Conservation (phyloP, 768 basidiomycete species). For the Russula abietina region DNA sequence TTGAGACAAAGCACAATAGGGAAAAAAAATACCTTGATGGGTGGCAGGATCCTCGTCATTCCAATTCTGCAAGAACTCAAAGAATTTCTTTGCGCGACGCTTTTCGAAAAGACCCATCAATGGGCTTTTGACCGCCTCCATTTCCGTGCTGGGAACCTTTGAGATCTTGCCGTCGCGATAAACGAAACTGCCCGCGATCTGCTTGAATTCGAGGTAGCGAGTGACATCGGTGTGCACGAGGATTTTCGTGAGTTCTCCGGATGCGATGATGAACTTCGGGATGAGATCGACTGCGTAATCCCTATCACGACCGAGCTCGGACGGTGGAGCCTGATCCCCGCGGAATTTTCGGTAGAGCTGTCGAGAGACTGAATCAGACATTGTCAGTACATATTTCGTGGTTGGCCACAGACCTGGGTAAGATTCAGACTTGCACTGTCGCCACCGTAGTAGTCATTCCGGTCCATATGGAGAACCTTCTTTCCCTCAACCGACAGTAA, state of each 20-base stretch:
- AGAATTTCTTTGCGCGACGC: conserved; percentile 96
- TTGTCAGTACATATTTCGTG: conserved; percentile 2
- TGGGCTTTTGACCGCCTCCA: conserved; percentile 91
- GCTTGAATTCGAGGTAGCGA: conserved; percentile 98
- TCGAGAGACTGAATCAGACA: conserved; percentile 18
- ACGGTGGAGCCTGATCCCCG: conserved; percentile 63
- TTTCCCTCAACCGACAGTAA: conserved; percentile 98
- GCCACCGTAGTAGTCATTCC: conserved; percentile 98
- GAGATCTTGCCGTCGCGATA: conserved; percentile 95
- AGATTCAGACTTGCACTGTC: conserved; percentile 96
- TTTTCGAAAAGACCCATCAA: conserved; percentile 99
- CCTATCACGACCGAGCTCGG: conserved; percentile 89
- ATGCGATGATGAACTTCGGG: conserved; percentile 98
- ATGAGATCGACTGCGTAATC: conserved; percentile 98
- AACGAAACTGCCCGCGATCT: conserved; percentile 97
- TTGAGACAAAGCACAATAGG: not conserved
- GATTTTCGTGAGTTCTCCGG: conserved; percentile 95
- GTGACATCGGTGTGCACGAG: conserved; percentile 99
- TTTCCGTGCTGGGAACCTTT: conserved; percentile 95
- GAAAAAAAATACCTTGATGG: conserved; percentile 68
- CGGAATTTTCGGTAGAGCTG: conserved; percentile 97
- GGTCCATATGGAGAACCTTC: conserved; percentile 98
- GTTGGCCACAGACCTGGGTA: conserved; percentile 66
- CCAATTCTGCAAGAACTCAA: conserved; percentile 94
- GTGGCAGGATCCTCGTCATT: conserved; percentile 93